These are phyloP conservation scores for Paecilomyces sp. DNA, from an alignment of 2,329 filamentous ascomycete genomes.

Conservation along the genomic window DNA sequence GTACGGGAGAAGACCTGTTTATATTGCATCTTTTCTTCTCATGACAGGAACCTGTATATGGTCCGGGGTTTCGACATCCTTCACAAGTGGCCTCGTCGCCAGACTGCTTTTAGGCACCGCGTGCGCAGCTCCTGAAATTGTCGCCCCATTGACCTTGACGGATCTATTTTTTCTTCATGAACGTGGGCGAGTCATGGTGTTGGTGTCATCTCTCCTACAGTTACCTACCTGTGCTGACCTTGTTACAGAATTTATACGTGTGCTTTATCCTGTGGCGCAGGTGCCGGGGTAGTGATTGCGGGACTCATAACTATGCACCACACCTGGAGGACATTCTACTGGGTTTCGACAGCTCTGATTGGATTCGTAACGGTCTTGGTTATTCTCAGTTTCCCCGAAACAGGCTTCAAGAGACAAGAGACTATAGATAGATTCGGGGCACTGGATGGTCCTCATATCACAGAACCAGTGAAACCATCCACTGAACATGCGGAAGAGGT, in stretches of 20 bases:
- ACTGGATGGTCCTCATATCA: neutral
- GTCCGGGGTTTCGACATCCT: neutral
- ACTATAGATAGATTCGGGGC: too few relatives aligned
- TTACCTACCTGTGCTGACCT: too few relatives aligned
- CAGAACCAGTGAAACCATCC: neutral
- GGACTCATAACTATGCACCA: too few relatives aligned
- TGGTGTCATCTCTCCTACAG: neutral
- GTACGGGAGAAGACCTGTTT: neutral
- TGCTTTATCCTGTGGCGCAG: too few relatives aligned
- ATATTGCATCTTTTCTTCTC: neutral
- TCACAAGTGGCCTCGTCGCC: neutral
- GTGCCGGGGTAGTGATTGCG: too few relatives aligned
- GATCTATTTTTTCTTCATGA: neutral
- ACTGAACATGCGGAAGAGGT: neutral
- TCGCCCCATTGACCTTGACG: neutral
- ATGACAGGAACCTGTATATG: neutral
- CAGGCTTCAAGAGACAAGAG: too few relatives aligned
- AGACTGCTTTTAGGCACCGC: neutral
- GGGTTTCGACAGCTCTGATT: too few relatives aligned
- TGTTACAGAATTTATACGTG: too few relatives aligned
- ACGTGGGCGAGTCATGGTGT: neutral
- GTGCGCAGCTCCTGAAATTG: neutral
- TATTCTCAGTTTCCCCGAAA: too few relatives aligned
- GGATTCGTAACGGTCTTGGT: too few relatives aligned
- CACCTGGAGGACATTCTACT: too few relatives aligned